Conservation (phyloP, 164 flowering plant species). For the Kingdonia uniflora region DNA sequence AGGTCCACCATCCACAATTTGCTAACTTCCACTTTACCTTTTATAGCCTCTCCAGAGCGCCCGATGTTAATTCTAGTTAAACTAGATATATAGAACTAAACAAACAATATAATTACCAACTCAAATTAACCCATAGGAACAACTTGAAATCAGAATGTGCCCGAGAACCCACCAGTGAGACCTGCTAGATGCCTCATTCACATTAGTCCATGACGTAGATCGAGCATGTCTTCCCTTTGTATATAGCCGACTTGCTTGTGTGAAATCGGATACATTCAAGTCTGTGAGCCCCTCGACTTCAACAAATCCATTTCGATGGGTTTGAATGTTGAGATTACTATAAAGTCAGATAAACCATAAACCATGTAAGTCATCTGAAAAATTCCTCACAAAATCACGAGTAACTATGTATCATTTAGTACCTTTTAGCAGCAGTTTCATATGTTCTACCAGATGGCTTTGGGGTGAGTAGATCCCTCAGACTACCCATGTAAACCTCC, state of each 20-base stretch:
- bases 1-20: conserved; percentile 92
- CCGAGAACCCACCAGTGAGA: conserved; percentile 72
- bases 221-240: conserved; percentile 50
- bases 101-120: conserved; percentile 29
- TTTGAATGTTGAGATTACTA: conserved; percentile 73
- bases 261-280: conserved; percentile 40
- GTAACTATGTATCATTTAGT: neutral
- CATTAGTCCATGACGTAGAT: conserved; percentile 75
- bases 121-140: conserved; percentile 16
- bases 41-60: conserved; percentile 25
- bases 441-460: conserved; percentile 23
- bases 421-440: conserved; percentile 41
- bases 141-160: conserved; percentile 1
- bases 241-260: conserved; percentile 63
- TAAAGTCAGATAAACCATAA: conserved; percentile 15
- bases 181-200: conserved; percentile 76
- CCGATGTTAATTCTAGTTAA: conserved; percentile 60
- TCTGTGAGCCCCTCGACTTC: conserved; percentile 70
- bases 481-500: conserved; percentile 77
- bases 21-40: conserved; percentile 32
- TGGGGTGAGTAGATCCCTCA: conserved; percentile 63
- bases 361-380: conserved; percentile 14
- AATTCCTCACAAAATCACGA: neutral
- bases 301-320: conserved; percentile 54
- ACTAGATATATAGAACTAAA: conserved; percentile 47